These are phyloP conservation scores for Leishmania tarentolae DNA, from an alignment of 208 protist genomes.

Conservation along the genomic window DNA sequence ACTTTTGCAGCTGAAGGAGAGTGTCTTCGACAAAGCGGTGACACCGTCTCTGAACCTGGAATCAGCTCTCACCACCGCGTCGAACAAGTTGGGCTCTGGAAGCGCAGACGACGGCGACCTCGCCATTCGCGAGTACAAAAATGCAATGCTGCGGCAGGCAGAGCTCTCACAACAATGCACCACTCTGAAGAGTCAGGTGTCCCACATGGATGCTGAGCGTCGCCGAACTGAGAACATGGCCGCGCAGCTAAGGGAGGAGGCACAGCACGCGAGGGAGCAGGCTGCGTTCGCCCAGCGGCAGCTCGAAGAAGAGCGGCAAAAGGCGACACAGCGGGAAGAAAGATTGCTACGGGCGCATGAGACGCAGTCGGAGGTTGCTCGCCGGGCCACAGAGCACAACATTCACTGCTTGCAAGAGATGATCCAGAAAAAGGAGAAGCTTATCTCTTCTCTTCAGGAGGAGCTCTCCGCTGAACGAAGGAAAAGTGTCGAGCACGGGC, in stretches of 20 bases:
- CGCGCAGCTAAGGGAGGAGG: constrained; percentile 55
- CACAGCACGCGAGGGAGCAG: constrained; percentile 41
- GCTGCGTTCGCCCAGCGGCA: constrained; percentile 56
- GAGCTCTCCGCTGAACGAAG: constrained; percentile 81
- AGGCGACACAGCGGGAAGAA: constrained; percentile 52
- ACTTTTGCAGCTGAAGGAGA: constrained; percentile 74
- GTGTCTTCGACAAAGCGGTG: constrained; percentile 72
- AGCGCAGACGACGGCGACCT: constrained; percentile 40
- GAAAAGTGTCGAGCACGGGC: constrained; percentile 66
- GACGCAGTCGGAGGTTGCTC: constrained; percentile 69
- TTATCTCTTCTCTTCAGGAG: constrained; percentile 65
- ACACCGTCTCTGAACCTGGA: constrained; percentile 59
- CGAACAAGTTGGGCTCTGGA: constrained; percentile 7
- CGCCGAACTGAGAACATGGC: constrained; percentile 30
- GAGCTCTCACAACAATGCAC: constrained; percentile 63
- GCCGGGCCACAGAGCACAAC: constrained; percentile 83
- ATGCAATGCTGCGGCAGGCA: constrained; percentile 52
- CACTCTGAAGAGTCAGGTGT: constrained; percentile 49
- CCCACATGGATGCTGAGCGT: constrained; percentile 34
- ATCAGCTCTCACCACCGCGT: constrained; percentile 9
- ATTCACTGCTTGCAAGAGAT: constrained; percentile 72
- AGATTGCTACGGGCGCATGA: constrained; percentile 71
- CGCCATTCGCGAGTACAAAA: constrained; percentile 78
- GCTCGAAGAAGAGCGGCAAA: constrained; percentile 69
- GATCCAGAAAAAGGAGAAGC: constrained; percentile 74